These are phyloP conservation scores for Metahyphopichia silvanorum DNA, from an alignment of 805 yeast species.

Conservation along the genomic window DNA sequence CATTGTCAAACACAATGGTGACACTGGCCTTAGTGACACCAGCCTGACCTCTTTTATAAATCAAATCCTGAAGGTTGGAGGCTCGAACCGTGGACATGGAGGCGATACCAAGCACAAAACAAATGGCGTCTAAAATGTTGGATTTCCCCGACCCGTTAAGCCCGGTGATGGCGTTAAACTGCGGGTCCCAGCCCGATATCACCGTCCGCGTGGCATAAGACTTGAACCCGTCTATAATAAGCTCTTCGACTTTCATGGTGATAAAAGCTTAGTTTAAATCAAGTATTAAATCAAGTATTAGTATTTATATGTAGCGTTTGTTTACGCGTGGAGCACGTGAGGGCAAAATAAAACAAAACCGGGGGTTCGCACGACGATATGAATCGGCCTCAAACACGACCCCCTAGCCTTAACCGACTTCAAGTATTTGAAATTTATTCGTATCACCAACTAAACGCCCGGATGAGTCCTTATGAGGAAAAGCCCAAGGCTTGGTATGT, in stretches of 20 bases:
- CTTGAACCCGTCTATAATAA: constrained; percentile 95
- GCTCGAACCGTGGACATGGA: constrained; percentile 96
- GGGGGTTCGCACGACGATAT: too few relatives aligned
- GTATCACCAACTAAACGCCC: not conserved
- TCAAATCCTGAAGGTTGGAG: constrained; percentile 85
- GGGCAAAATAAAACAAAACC: not conserved
- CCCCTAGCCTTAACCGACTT: too few relatives aligned
- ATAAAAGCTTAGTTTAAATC: not conserved
- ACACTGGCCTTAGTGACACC: constrained; percentile 97
- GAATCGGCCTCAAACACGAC: too few relatives aligned
- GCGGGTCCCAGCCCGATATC: constrained; percentile 91
- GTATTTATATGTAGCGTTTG: not conserved
- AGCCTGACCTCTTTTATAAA: constrained; percentile 96
- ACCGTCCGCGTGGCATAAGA: constrained; percentile 97
- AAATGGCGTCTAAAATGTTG: constrained; percentile 92
- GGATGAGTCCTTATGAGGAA: not conserved
- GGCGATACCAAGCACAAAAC: constrained; percentile 96
- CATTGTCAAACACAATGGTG: constrained; percentile 89
- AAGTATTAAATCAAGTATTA: not conserved
- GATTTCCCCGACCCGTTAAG: constrained; percentile 97
- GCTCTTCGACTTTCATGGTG: constrained; percentile 87
- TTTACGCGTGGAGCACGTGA: constrained; percentile 1
- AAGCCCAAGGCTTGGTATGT: not conserved
- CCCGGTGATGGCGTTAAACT: constrained; percentile 97
- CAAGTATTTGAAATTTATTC: not conserved